These are phyloP conservation scores for Spatholobus suberectus DNA, from an alignment of 306 rosid genomes.

Conservation along the genomic window DNA sequence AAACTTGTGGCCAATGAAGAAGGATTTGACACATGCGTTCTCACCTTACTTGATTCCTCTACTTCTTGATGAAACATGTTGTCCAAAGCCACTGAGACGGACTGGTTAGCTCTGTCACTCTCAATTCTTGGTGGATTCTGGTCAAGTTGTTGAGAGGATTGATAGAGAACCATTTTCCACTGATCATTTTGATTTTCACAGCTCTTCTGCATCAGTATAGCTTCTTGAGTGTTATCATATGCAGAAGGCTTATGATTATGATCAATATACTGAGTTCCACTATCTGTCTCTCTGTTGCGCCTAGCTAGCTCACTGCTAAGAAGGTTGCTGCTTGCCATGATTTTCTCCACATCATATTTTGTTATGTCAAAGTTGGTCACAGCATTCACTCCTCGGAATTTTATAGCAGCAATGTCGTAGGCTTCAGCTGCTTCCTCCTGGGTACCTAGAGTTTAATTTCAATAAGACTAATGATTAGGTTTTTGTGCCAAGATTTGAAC, in stretches of 20 bases:
- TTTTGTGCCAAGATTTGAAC: neutral
- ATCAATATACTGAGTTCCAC: constrained; percentile 47
- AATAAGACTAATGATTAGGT: constrained; percentile 20
- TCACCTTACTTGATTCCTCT: constrained; percentile 58
- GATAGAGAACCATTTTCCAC: constrained; percentile 66
- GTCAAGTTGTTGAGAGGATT: constrained; percentile 56
- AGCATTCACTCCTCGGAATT: constrained; percentile 82
- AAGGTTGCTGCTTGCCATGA: constrained; percentile 78
- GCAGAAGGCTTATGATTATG: constrained; percentile 43
- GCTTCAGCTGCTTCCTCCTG: constrained; percentile 99
- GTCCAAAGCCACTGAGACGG: constrained; percentile 45
- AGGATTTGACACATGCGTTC: constrained; percentile 66
- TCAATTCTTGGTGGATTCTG: constrained; percentile 47
- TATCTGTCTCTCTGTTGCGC: constrained; percentile 51
- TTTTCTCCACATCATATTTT: constrained; percentile 84
- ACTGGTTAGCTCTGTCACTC: constrained; percentile 37
- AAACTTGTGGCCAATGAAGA: constrained; percentile 80
- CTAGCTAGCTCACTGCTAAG: constrained; percentile 78
- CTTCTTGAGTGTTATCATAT: constrained; percentile 45
- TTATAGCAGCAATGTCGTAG: constrained; percentile 89
- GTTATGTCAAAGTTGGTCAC: constrained; percentile 89
- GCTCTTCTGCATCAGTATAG: constrained; percentile 49
- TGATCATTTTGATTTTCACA: constrained; percentile 54
- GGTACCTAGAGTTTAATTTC: constrained; percentile 64
- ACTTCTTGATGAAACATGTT: constrained; percentile 51